These are phyloP conservation scores for Anthoceros angustus DNA, from an alignment of 225 moss, liverwort and hornwort species.

Conservation along the genomic window DNA sequence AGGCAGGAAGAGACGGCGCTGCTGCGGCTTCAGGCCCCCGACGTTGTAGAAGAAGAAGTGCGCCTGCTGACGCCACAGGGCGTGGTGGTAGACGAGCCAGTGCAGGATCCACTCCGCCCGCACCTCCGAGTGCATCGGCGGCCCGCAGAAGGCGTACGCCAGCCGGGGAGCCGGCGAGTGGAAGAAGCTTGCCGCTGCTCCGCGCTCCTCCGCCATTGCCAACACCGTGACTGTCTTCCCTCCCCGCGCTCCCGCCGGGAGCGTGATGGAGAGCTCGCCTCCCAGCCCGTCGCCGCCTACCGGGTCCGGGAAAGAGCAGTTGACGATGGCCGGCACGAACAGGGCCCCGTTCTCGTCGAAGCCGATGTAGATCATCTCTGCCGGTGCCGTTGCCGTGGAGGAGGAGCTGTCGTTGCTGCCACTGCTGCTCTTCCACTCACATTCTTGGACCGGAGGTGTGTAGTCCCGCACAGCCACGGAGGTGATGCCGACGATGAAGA, in stretches of 20 bases:
- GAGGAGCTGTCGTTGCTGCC: background rate
- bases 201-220: background rate
- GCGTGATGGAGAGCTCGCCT: too few species aligned
- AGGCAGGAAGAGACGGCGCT: background rate
- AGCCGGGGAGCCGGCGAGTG: too few species aligned
- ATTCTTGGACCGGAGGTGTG: background rate
- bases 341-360: slow-evolving; percentile 5
- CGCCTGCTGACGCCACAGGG: background rate
- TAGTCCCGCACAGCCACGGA: slow-evolving; percentile 1
- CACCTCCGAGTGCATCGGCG: background rate
- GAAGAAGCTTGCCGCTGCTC: background rate
- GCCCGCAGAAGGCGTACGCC: background rate
- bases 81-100: background rate
- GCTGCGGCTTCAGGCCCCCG: background rate
- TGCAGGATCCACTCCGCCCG: background rate
- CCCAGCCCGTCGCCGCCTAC: background rate
- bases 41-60: slow-evolving; percentile 3
- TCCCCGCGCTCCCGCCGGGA: too few species aligned
- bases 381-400: background rate
- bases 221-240: too few species aligned
- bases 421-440: background rate
- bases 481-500: background rate
- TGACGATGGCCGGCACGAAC: slow-evolving; percentile 2
- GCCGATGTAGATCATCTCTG: background rate
- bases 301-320: background rate